A percentile compares a stretch with the other conserved stretches of the same genome.
Conservation (phyloP, 768 basidiomycete species). For the Rhizopogon vinicolor region DNA sequence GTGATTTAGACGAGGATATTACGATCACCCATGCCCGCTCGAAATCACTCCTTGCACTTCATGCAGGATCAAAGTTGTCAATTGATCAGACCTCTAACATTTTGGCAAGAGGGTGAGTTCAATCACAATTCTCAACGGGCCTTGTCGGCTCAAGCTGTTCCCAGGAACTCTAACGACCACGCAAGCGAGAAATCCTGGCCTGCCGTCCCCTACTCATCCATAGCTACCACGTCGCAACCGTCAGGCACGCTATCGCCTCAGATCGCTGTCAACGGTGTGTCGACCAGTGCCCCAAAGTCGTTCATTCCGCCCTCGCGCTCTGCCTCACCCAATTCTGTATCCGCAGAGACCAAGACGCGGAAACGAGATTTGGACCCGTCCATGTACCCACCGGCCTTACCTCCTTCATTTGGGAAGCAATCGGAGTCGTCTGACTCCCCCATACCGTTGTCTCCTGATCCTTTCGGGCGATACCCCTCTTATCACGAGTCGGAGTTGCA, state of each 20-base stretch:
- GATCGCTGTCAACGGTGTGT: constrained; percentile 65
- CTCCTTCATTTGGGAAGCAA: constrained; percentile 22
- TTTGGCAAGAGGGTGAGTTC: not conserved
- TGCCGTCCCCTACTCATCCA: constrained; percentile 38
- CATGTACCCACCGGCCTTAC: constrained; percentile 38
- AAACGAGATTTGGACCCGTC: constrained; percentile 50
- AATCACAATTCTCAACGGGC: not conserved
- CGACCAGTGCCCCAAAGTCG: constrained; percentile 54
- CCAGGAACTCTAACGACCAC: not conserved
- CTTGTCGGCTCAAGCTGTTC: not conserved
- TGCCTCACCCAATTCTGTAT: constrained; percentile 18
- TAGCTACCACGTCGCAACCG: constrained; percentile 18
- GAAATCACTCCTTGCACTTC: constrained; percentile 3
- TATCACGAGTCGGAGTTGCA: constrained; percentile 26
- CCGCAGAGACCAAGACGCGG: constrained; percentile 43
- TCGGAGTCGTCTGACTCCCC: constrained; percentile 41
- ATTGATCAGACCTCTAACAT: not conserved
- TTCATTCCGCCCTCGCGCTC: constrained; percentile 24
- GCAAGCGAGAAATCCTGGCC: constrained; percentile 33
- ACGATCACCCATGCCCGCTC: constrained; percentile 16
- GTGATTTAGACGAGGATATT: constrained; percentile 15
- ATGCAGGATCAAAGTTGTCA: not conserved
- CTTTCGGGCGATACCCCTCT: constrained; percentile 72
- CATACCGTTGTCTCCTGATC: constrained; percentile 82
- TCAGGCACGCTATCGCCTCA: constrained; percentile 23